Base-by-base conservation (phyloP, 2,329 filamentous ascomycete genomes). In the Conoideocrella luteorostrata region DNA sequence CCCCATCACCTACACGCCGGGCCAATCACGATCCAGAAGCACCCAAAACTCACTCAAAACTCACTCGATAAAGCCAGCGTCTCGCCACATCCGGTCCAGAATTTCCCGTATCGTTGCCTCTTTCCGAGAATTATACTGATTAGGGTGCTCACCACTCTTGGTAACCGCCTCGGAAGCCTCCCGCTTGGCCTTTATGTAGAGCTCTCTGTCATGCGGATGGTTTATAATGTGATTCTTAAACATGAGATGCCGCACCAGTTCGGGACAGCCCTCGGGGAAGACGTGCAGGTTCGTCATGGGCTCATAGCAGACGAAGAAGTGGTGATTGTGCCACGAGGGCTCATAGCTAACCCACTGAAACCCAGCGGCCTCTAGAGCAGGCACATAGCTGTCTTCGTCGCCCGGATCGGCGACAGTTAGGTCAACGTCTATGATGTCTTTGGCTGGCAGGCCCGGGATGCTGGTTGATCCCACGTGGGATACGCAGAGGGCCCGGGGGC, bases 391-490 rank as follows among this genome's bases (percentile, higher is more conserved):
- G 2, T 47, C 55, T 49, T 76, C 71, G 30, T 67, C 61, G 12
- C 52, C 48, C 20, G 64, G 45, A 35, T 73, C 59, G 3, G 53
- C 39, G 7, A 77, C 61, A 5, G 68, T 59, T 7, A 77, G 56
- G 50, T 77, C 75, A 21, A 77, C 63, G 52, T 78, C 74, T 37
- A 78, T 71, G 37, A 77, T 57, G 26, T 65, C 60, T 56, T 78
- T 77, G 37, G 75, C 74, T 0, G 69, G 61, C 4, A 78, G 63
- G 7, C 56, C 59, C 0, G 70, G 69, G 6, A 78, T 61, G 40
- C 69, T 70, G 22, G 75, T 77, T 11, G 71, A 75, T 21, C 74
- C 74, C 24, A 69, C 61, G 51, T 77, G 74, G 15, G 59, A 50
- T 41, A 77, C 57, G 18, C 56, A 52, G 5, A 70, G 23, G n/a